Evolutionary conservation across 306 rosid species (phyloP).

Genomic region (Inga leiocalycina): DNA sequence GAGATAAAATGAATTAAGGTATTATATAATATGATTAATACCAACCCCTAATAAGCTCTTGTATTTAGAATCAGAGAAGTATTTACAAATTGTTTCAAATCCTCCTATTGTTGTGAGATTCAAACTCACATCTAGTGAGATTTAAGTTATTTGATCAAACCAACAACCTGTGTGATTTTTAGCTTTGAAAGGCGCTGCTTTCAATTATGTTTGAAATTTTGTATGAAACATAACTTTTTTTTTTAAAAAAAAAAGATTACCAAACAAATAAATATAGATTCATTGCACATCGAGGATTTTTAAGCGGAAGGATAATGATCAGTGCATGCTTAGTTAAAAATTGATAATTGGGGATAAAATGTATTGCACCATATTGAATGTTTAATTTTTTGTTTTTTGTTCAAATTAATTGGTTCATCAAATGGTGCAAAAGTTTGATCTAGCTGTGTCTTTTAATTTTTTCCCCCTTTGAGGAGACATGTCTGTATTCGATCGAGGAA

Average conservation of each 20-base stretch:
- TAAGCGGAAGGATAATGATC: neutral
- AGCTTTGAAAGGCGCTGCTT: neutral
- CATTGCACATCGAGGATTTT: neutral
- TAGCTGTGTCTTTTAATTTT: slow-evolving; percentile 21
- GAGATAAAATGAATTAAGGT: too few relatives aligned
- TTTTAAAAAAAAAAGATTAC: neutral
- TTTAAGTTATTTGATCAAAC: neutral
- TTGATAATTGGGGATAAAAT: neutral
- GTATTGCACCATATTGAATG: neutral
- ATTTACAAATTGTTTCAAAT: too few relatives aligned
- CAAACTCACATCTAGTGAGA: neutral
- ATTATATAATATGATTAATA: too few relatives aligned
- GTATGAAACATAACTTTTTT: neutral
- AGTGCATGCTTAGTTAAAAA: neutral
- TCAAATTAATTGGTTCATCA: slow-evolving; percentile 30
- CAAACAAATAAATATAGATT: neutral
- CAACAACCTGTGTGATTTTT: neutral
- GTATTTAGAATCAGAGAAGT: too few relatives aligned
- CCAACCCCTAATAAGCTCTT: too few relatives aligned
- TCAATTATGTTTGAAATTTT: neutral
- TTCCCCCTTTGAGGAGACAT: slow-evolving; percentile 41
- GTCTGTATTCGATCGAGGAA: neutral
- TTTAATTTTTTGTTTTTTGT: slow-evolving; percentile 3
- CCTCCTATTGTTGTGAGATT: too few relatives aligned
- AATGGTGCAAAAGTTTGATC: slow-evolving; percentile 36